A percentile compares a stretch with the other conserved stretches of the same genome.
phyloP scores from a whole-genome alignment of 2,329 filamentous ascomycete genomes.

The Cladosporium velox region DNA sequence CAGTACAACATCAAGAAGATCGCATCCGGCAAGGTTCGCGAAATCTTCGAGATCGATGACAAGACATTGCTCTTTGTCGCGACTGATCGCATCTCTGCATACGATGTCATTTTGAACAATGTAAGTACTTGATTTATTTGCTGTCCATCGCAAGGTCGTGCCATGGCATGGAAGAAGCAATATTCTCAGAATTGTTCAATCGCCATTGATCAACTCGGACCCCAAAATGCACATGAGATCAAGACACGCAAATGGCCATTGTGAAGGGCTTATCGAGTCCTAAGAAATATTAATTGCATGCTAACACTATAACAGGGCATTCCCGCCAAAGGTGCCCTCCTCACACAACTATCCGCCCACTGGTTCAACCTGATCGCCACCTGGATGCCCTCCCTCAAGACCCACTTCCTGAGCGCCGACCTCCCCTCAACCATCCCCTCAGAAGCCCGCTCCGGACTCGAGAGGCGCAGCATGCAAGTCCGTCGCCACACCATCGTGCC shows the following conservation, averaged over 20 bases:
- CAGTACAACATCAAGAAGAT: constrained; percentile 47
- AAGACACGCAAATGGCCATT: not conserved
- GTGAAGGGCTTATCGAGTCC: not conserved
- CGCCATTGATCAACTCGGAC: not conserved
- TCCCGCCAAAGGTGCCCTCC: constrained; percentile 65
- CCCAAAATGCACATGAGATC: not conserved
- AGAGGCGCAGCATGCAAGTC: constrained; percentile 75
- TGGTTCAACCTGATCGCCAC: constrained; percentile 66
- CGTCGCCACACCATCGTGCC: constrained; percentile 73
- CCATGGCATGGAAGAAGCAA: not conserved
- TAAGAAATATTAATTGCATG: not conserved
- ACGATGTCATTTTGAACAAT: constrained; percentile 87
- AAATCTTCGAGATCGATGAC: constrained; percentile 73
- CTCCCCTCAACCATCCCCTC: constrained; percentile 56
- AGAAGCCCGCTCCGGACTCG: constrained; percentile 37
- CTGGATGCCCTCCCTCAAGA: constrained; percentile 59
- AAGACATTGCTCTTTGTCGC: constrained; percentile 77
- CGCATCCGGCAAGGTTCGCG: constrained; percentile 73
- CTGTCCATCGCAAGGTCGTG: not conserved
- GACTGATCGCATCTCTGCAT: constrained; percentile 90
- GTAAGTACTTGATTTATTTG: constrained; percentile 43
- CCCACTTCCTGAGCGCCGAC: constrained; percentile 62
- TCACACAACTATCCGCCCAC: constrained; percentile 66
- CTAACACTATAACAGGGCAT: constrained; percentile 55
- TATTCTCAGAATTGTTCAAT: not conserved